Conservation (phyloP, 495 filamentous ascomycete species). For the Parmelia sp. region DNA sequence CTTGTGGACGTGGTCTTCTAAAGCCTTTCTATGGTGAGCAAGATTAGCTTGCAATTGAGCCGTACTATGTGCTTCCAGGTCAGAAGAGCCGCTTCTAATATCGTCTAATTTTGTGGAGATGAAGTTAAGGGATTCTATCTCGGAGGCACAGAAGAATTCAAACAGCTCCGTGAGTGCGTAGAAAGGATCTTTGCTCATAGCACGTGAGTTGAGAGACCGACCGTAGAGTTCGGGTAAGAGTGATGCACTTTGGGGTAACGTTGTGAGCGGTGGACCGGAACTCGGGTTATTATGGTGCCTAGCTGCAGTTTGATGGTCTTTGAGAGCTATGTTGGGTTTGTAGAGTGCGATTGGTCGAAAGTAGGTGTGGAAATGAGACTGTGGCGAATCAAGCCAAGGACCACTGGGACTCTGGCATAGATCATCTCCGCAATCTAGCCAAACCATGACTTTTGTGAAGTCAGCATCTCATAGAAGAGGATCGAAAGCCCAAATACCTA, state of each 20-base stretch:
- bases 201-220: neutral
- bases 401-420: neutral
- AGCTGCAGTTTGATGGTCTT: neutral
- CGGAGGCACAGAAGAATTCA: neutral
- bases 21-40: too few species aligned
- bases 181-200: slow-evolving; percentile 1
- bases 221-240: neutral
- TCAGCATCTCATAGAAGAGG: neutral
- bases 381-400: neutral
- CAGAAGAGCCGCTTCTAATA: neutral
- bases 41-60: neutral
- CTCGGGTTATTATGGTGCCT: neutral
- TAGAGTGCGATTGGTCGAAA: neutral
- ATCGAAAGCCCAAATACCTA: too few species aligned
- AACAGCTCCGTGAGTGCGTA: slow-evolving; percentile 2
- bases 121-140: neutral
- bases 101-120: neutral
- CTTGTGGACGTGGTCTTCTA: too few species aligned
- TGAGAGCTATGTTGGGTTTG: slow-evolving; percentile 1
- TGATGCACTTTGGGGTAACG: neutral
- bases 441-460: neutral
- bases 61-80: neutral
- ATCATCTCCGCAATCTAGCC: neutral
- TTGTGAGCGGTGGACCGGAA: too few species aligned
- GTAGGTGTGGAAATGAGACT: neutral